Percentiles rank a stretch among this genome's conserved stretches.
Evolutionary conservation across 371 early-diverging fungal genomes (phyloP).

Genomic region (Conidiobolus incongruus): DNA sequence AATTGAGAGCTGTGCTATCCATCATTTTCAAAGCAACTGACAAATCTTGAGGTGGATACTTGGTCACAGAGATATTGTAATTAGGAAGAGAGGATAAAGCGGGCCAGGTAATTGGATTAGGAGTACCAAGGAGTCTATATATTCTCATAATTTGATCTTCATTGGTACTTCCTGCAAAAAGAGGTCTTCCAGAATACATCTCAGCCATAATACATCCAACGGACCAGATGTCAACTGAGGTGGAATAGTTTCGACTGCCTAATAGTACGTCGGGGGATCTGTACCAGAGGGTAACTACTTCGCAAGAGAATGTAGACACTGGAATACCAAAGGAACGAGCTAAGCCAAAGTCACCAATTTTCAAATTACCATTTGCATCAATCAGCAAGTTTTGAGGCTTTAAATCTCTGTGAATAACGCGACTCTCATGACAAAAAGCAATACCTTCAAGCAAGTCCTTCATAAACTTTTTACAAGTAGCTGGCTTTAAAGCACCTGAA

Average conservation of each 20-base stretch:
- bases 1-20: conserved; percentile 1
- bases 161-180: conserved; percentile 28
- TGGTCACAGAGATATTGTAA: conserved; percentile 26
- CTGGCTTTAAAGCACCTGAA: conserved; percentile 40
- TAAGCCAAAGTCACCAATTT: conserved; percentile 88
- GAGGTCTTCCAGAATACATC: not conserved
- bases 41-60: conserved; percentile 46
- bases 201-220: conserved; percentile 1
- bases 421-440: conserved; percentile 91
- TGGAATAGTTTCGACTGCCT: not conserved
- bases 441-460: conserved; percentile 73
- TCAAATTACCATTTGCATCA: conserved; percentile 53
- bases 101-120: conserved; percentile 69
- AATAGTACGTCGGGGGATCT: not conserved
- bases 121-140: conserved; percentile 74
- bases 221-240: not conserved
- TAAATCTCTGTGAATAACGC: too few relatives aligned
- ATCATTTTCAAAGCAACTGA: too few relatives aligned
- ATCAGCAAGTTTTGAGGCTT: conserved; percentile 93
- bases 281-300: not conserved
- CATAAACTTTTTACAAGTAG: conserved; percentile 57
- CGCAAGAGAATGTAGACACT: not conserved
- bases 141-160: conserved; percentile 79
- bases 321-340: conserved; percentile 73
- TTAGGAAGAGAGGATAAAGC: conserved; percentile 71